These are phyloP conservation scores for Geosmithia morbida DNA, from an alignment of 2,329 filamentous ascomycete genomes.

Conservation along the genomic window DNA sequence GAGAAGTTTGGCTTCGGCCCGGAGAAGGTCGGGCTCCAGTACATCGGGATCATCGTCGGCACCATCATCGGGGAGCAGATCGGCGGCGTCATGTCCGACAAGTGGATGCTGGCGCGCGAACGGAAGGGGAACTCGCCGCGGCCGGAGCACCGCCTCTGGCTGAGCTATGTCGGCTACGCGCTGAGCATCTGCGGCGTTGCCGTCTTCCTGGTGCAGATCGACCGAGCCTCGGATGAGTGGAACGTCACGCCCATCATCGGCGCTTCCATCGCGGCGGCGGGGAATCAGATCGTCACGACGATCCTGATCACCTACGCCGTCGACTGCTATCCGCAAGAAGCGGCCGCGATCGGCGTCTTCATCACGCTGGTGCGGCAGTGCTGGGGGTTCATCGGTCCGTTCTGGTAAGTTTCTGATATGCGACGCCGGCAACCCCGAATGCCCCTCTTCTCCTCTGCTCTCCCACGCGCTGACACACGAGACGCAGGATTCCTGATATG, in stretches of 20 bases:
- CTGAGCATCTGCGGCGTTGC: slow-evolving; percentile 35
- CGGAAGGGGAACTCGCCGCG: slow-evolving; percentile 14
- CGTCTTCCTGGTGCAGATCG: slow-evolving; percentile 36
- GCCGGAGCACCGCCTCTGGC: slow-evolving; percentile 41
- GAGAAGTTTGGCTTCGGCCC: slow-evolving; percentile 40
- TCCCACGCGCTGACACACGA: too few relatives aligned
- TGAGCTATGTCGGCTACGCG: slow-evolving; percentile 36
- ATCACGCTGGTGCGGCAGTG: slow-evolving; percentile 40
- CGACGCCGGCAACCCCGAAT: too few relatives aligned
- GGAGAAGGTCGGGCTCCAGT: slow-evolving; percentile 43
- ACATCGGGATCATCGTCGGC: slow-evolving; percentile 40
- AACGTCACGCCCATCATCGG: slow-evolving; percentile 42
- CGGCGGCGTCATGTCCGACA: slow-evolving; percentile 36
- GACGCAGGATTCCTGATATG: neutral
- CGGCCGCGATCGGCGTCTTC: slow-evolving; percentile 41
- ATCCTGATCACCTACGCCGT: slow-evolving; percentile 45
- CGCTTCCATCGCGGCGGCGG: slow-evolving; percentile 32
- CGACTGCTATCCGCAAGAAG: slow-evolving; percentile 37
- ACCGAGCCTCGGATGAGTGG: slow-evolving; percentile 29
- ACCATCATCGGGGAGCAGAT: slow-evolving; percentile 43
- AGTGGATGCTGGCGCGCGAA: slow-evolving; percentile 30
- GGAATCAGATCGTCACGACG: slow-evolving; percentile 47
- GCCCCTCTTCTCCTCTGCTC: too few relatives aligned
- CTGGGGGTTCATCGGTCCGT: slow-evolving; percentile 32
- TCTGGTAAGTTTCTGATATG: slow-evolving; percentile 10